Conservation (phyloP, 2,329 filamentous ascomycete genomes). For the Aspergillus transmontanensis region DNA sequence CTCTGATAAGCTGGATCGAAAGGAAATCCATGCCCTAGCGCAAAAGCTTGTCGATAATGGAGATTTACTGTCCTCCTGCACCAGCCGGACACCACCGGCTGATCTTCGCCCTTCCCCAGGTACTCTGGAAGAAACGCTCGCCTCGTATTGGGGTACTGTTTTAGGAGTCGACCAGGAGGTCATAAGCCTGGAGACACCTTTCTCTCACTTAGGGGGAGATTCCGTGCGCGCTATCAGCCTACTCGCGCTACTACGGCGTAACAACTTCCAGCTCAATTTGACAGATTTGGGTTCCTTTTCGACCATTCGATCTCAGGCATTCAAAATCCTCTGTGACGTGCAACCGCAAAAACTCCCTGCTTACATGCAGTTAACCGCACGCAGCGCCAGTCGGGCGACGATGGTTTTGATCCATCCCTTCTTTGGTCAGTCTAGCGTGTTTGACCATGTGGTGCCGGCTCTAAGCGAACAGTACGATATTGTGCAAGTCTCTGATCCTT, state of each 20-base stretch:
- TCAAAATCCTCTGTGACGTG: background rate
- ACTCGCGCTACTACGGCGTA: background rate
- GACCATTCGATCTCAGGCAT: background rate
- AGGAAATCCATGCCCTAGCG: background rate
- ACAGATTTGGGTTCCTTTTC: background rate
- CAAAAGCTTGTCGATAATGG: background rate
- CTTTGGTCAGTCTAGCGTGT: background rate
- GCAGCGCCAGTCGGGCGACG: background rate
- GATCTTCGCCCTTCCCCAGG: background rate
- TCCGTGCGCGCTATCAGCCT: background rate
- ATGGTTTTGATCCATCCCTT: background rate
- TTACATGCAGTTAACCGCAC: background rate
- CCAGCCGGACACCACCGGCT: background rate
- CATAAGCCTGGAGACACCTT: background rate
- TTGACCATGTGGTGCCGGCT: background rate
- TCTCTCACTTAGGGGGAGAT: background rate
- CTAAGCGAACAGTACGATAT: background rate
- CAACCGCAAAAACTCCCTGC: background rate
- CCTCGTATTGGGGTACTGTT: background rate
- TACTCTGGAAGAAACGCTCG: background rate
- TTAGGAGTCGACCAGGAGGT: background rate
- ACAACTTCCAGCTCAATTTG: background rate
- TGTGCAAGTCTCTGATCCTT: background rate
- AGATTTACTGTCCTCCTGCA: background rate
- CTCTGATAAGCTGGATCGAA: background rate